Conservation (phyloP, 1,284 basidiomycete species). For the Ceratobasidium sp. region DNA sequence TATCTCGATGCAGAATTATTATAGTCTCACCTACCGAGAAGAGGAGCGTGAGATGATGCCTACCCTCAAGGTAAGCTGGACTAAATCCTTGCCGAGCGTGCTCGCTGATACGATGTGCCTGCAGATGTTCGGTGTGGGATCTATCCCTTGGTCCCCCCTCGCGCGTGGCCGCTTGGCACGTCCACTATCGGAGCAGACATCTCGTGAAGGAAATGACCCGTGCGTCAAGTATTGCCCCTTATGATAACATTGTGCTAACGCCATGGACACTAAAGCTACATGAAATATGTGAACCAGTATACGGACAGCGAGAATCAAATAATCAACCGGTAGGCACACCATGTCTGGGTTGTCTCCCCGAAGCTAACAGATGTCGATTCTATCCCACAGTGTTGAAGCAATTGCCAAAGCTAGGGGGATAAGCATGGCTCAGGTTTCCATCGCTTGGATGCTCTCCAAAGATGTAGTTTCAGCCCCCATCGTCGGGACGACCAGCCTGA, state of each 20-base stretch:
- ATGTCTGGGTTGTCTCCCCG: background rate
- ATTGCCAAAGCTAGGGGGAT: constrained; percentile 50
- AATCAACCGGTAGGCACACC: constrained; percentile 19
- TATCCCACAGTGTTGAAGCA: constrained; percentile 48
- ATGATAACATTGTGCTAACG: background rate
- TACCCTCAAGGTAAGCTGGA: constrained; percentile 47
- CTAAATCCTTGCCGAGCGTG: background rate
- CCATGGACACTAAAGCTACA: background rate
- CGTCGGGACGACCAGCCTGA: constrained; percentile 45
- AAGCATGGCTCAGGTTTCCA: constrained; percentile 49
- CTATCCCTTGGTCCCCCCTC: constrained; percentile 48
- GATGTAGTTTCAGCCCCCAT: constrained; percentile 44
- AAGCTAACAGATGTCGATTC: background rate
- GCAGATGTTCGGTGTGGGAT: constrained; percentile 47
- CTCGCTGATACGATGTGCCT: background rate
- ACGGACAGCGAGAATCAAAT: constrained; percentile 17
- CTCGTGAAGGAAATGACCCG: constrained; percentile 28
- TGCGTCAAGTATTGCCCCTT: background rate
- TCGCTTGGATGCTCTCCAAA: constrained; percentile 42
- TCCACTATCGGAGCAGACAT: constrained; percentile 33
- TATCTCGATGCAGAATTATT: constrained; percentile 62
- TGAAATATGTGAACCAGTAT: background rate
- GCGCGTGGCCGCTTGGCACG: constrained; percentile 45
- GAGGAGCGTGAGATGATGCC: constrained; percentile 57
- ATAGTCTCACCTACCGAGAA: constrained; percentile 52